phyloP scores from a whole-genome alignment of 2,329 filamentous ascomycete species.

The Cucurbitaria berberidis region DNA sequence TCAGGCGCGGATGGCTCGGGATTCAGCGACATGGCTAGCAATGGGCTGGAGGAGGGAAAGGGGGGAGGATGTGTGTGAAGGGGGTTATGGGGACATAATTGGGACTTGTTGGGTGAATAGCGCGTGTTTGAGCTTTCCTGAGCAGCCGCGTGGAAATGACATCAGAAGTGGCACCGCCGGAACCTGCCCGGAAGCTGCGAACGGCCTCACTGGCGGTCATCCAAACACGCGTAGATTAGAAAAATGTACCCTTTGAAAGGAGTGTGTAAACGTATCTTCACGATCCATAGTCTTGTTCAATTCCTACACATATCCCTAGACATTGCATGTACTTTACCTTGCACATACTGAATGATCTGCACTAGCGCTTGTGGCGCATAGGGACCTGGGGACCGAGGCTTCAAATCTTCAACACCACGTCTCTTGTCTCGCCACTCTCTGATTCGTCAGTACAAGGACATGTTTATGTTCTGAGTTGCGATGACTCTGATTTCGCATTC shows the following conservation, averaged over 20 bases:
- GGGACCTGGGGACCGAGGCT: constrained; percentile 14
- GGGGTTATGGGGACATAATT: constrained; percentile 8
- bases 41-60: constrained; percentile 5
- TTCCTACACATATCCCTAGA: no score
- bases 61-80: constrained; percentile 5
- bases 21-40: constrained; percentile 49
- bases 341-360: background rate
- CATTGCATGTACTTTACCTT: background rate
- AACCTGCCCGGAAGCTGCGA: constrained; percentile 14
- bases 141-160: constrained; percentile 27
- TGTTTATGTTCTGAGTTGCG: constrained; percentile 8
- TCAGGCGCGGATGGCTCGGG: constrained; percentile 50
- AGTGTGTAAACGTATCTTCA: no score
- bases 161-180: constrained; percentile 13
- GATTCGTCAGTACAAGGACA: constrained; percentile 34
- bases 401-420: constrained; percentile 16
- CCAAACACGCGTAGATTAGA: background rate
- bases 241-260: no score
- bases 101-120: constrained; percentile 30
- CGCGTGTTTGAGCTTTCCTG: constrained; percentile 27
- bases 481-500: constrained; percentile 19
- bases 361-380: constrained; percentile 24
- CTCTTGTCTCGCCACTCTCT: constrained; percentile 19
- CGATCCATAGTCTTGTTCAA: no score
- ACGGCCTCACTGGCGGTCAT: background rate